A percentile compares a stretch with the other conserved stretches of the same genome.
Conservation (phyloP, 2,329 filamentous ascomycete genomes). For the Monilinia aucupariae region DNA sequence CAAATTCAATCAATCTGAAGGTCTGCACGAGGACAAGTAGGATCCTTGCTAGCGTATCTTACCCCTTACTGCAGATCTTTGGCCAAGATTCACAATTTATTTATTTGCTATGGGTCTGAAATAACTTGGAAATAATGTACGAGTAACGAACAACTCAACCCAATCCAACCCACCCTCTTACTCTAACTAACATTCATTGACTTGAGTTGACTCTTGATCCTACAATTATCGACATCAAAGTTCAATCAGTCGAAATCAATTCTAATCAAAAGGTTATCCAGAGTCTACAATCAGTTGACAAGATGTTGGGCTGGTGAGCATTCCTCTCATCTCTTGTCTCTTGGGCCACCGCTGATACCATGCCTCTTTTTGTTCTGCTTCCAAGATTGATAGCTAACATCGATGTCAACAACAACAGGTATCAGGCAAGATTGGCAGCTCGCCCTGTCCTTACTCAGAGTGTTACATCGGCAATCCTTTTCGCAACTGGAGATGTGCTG, state of each 20-base stretch:
- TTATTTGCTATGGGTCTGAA: constrained; percentile 5
- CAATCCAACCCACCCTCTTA: not conserved
- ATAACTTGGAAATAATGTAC: not conserved
- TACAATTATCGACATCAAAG: not conserved
- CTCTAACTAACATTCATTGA: not conserved
- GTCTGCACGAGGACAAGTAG: not conserved
- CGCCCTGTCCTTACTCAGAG: constrained; percentile 86
- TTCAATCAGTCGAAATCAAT: not conserved
- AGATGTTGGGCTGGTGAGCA: constrained; percentile 34
- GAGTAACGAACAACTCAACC: not conserved
- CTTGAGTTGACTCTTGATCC: not conserved
- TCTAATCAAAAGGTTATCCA: not conserved
- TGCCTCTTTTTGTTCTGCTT: not conserved
- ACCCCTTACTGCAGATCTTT: constrained; percentile 7
- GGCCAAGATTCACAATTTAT: constrained; percentile 4
- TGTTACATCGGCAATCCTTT: constrained; percentile 84
- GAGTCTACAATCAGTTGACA: constrained; percentile 5
- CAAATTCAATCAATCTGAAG: not conserved
- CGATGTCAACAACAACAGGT: constrained; percentile 53
- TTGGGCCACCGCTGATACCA: constrained; percentile 4
- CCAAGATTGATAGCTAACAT: constrained; percentile 16
- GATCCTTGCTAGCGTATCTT: not conserved
- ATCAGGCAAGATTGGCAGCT: constrained; percentile 74
- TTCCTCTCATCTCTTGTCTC: constrained; percentile 1
- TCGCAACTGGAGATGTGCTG: constrained; percentile 83